Evolutionary conservation across 192 early-diverging fungal genomes (phyloP), one percentile per base, ranked within the genome.

Genomic region (Umbelopsis ramanniana): DNA sequence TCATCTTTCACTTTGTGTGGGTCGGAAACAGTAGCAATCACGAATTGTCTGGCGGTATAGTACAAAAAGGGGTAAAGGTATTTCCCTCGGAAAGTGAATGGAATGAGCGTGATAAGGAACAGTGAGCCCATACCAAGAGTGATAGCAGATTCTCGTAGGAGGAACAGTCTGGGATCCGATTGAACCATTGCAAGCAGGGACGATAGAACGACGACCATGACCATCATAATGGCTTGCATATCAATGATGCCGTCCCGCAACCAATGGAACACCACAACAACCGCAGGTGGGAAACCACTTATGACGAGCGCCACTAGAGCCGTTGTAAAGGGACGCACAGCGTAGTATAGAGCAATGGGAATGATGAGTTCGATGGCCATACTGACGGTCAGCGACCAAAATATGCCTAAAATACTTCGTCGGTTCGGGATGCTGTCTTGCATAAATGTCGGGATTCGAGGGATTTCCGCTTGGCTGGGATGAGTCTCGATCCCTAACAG

Each of bases 131-230:
- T 70, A 15, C 72, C 75, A 24, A 72, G 50, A 1, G 83, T 85
- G 52, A 82, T 76, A 47, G 75, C 47, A 1, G 83, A 85, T 66
- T 85, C 83, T 54, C 83, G 71, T 57, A 85, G 66, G 15, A 85
- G 70, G 63, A 76, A 75, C 8, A 82, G 60, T 52, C 80, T 69
- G 22, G 83, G 76, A 60, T 85, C 77, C 12, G 71, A 57, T 54
- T 85, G 71, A 17, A 85, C 67, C 38, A 78, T 53, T 17, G 83
- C 76, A 8, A 85, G 66, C 22, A 85, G 52, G 4, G 74, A 79
- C 17, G 81, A 78, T 46, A 85, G 46, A 43, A 76, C 70, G 45
- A 82, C 82, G 38, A 71, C 74, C 23, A 85, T 5, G 15, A 85
- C 22, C 52, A 79, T 76, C 29, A 85, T 8, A 26, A 76, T 46